Conservation (phyloP, 1,284 basidiomycete species). For the Flammula alnicola region DNA sequence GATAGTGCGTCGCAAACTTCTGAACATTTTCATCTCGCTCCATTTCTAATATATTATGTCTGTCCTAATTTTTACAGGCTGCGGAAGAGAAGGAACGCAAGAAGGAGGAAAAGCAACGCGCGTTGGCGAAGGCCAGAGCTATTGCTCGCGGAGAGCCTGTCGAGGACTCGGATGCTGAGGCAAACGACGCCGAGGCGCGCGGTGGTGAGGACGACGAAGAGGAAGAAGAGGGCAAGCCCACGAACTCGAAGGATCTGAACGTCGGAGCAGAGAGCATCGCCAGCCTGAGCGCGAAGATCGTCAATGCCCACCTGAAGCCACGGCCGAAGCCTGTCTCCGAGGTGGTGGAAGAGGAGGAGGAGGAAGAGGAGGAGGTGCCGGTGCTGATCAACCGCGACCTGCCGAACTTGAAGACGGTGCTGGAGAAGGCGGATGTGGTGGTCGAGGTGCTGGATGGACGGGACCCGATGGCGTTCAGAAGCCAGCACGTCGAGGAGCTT, state of each 20-base stretch:
- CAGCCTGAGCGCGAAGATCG: slow-evolving; percentile 45
- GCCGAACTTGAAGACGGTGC: slow-evolving; percentile 68
- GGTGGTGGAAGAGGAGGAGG: slow-evolving; percentile 38
- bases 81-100: slow-evolving; percentile 72
- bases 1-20: slow-evolving; percentile 63
- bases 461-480: slow-evolving; percentile 78
- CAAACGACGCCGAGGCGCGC: too few species aligned
- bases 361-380: slow-evolving; percentile 57
- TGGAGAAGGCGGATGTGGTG: slow-evolving; percentile 86
- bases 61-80: slow-evolving; percentile 39
- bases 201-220: slow-evolving; percentile 15
- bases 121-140: slow-evolving; percentile 34
- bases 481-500: slow-evolving; percentile 66
- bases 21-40: slow-evolving; percentile 6
- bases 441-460: slow-evolving; percentile 87
- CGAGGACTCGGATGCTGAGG: slow-evolving; percentile 28
- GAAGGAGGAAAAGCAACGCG: slow-evolving; percentile 64
- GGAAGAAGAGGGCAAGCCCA: slow-evolving; percentile 3
- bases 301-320: slow-evolving; percentile 37
- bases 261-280: slow-evolving; percentile 47
- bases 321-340: slow-evolving; percentile 29
- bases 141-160: slow-evolving; percentile 24
- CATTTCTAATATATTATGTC: slow-evolving; percentile 3
- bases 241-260: slow-evolving; percentile 33
- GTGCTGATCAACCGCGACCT: slow-evolving; percentile 72